phyloP scores from a whole-genome alignment of 2,329 filamentous ascomycete species.

The Botryotinia calthae region DNA sequence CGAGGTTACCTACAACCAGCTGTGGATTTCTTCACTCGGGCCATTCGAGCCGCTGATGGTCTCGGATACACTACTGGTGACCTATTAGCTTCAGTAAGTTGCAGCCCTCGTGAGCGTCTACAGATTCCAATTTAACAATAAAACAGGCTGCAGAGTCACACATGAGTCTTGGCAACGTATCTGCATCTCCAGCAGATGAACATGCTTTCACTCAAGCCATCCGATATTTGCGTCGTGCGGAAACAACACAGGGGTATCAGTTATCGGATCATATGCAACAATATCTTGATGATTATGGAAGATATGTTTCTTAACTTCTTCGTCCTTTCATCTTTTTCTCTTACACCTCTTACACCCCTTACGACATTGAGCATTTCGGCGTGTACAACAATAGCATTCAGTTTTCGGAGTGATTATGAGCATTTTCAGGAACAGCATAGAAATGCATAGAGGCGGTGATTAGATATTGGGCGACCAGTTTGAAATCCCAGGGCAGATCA shows the following conservation, averaged over 20 bases:
- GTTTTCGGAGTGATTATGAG: not conserved
- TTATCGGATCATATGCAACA: conserved; percentile 47
- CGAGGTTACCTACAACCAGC: conserved; percentile 50
- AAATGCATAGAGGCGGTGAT: not conserved
- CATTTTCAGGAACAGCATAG: not conserved
- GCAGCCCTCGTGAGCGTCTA: not conserved
- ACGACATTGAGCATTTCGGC: not conserved
- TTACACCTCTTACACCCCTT: not conserved
- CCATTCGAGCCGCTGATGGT: conserved; percentile 44
- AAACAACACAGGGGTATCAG: conserved; percentile 43
- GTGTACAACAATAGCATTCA: not conserved
- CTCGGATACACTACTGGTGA: conserved; percentile 43
- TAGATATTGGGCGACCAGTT: not conserved
- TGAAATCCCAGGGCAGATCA: not conserved
- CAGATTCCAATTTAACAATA: not conserved
- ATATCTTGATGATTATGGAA: conserved; percentile 48
- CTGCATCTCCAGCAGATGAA: conserved; percentile 44
- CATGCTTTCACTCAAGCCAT: conserved; percentile 47
- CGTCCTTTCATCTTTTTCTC: not conserved
- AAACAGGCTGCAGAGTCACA: conserved; percentile 49
- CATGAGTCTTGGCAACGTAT: conserved; percentile 53
- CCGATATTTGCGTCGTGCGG: conserved; percentile 45
- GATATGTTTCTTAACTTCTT: conserved; percentile 33
- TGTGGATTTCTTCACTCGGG: conserved; percentile 49
- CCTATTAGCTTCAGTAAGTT: conserved; percentile 45